Evolutionary conservation across 1,284 basidiomycete genomes (phyloP), one percentile per base, ranked within the genome.

Genomic region (Ustilago shanxiensis): DNA sequence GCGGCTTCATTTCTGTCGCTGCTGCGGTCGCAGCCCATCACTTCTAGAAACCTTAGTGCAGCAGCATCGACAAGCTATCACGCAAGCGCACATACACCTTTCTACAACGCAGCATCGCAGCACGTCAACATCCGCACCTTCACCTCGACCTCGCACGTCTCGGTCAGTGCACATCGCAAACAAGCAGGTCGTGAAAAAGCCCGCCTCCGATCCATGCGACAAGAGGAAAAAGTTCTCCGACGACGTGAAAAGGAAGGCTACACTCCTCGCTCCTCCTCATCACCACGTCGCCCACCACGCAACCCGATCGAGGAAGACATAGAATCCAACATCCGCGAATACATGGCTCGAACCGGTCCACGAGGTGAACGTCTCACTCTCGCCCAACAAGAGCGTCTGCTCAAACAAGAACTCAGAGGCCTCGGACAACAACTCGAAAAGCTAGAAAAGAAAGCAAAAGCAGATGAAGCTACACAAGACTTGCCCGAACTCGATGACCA

Each of bases 401-500:
- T 84, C 28, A 70, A 74, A 20, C 66, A 70, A 13, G 83, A 84
- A 39, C 70, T 84, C 14, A 65, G 55, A 11, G 60, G 60, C 8
- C 73, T 84, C 41, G 72, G 74, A 18, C 44, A 59, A 4, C 56
- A 79, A 29, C 55, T 82, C 11, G 79, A 79, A 26, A 53, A 52
- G 28, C 9, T 73, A 2, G 75, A 82, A 31, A 78, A 81, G 60
- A 68, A 72, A 28, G 68, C 66, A n/a, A 71, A 71, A 51, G 66
- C 78, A 14, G 69, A 72, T n/a, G 60, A 73, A 33, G 66, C 70
- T 3, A 79, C 80, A 11, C 44, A 66, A 44, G 31, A 83, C n/a
- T 52, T 84, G 24, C 83, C 83, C 4, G 72, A 75, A 45, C 58
- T 84, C 1, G 83, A 84, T 52, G 83, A 84, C 16, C 66, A 72